A percentile compares a stretch with the other conserved stretches of the same genome.
Evolutionary conservation across 257 asterid species (phyloP).

Genomic region (Rhazya stricta): DNA sequence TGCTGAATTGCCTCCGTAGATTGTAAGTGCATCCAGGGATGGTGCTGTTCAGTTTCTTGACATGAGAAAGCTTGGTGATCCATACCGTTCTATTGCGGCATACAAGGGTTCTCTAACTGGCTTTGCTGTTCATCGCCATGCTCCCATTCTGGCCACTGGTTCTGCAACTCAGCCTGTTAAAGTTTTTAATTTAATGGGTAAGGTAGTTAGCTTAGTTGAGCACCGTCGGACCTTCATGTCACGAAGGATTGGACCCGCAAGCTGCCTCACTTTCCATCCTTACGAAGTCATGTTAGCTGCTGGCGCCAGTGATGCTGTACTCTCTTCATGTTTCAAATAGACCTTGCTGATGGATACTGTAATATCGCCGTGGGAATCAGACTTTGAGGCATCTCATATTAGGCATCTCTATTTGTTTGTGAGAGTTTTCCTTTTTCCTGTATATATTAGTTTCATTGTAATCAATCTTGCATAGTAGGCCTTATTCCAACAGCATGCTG

Average conservation of each 20-base stretch:
- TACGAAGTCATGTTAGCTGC: background rate
- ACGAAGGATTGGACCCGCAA: background rate
- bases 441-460: too few relatives aligned
- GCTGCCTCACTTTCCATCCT: background rate
- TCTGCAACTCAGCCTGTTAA: conserved; percentile 78
- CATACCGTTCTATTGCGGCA: conserved; percentile 67
- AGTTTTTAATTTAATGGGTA: conserved; percentile 67
- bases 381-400: too few relatives aligned
- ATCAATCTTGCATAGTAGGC: background rate
- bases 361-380: too few relatives aligned
- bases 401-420: too few relatives aligned
- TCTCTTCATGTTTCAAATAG: too few relatives aligned
- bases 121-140: conserved; percentile 74
- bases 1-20: conserved; percentile 26
- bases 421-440: too few relatives aligned
- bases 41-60: conserved; percentile 74
- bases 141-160: conserved; percentile 70
- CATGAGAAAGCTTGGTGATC: conserved; percentile 51
- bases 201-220: conserved; percentile 28
- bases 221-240: background rate
- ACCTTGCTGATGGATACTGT: too few relatives aligned
- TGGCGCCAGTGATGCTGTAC: background rate
- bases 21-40: conserved; percentile 79
- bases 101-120: conserved; percentile 83
- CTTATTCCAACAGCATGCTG: background rate